Percentiles rank a stretch among this genome's conserved stretches.
These are phyloP conservation scores for Colletotrichum tofieldiae DNA, from an alignment of 2,329 filamentous ascomycete genomes.

Conservation along the genomic window DNA sequence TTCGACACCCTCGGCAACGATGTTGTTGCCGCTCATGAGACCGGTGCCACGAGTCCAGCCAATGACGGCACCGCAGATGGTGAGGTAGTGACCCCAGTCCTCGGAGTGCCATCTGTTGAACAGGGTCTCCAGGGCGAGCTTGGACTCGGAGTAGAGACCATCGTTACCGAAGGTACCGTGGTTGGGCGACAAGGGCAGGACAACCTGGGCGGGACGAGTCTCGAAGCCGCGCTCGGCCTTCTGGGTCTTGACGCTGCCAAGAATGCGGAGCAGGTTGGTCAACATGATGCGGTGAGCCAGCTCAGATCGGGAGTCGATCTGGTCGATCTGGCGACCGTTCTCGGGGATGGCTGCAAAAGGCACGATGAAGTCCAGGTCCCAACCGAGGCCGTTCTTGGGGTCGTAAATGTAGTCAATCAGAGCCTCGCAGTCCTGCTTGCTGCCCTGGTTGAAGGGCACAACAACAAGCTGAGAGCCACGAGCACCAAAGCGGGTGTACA, in stretches of 20 bases:
- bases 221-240: constrained; percentile 91
- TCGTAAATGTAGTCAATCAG: constrained; percentile 98
- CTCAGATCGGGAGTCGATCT: constrained; percentile 97
- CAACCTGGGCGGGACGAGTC: constrained; percentile 96
- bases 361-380: constrained; percentile 97
- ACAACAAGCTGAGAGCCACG: constrained; percentile 97
- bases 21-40: constrained; percentile 97
- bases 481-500: constrained; percentile 95
- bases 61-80: constrained; percentile 97
- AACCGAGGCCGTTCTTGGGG: constrained; percentile 94
- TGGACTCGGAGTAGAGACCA: constrained; percentile 98
- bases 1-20: constrained; percentile 97
- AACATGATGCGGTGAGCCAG: constrained; percentile 99
- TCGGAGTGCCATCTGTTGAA: constrained; percentile 99
- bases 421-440: constrained; percentile 97
- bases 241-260: constrained; percentile 91
- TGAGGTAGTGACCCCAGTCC: constrained; percentile 97
- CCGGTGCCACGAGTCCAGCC: constrained; percentile 99
- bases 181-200: constrained; percentile 95
- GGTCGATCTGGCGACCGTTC: constrained; percentile 95
- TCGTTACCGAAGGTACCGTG: constrained; percentile 99
- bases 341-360: constrained; percentile 98
- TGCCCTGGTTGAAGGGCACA: constrained; percentile 98
- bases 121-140: constrained; percentile 95
- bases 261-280: constrained; percentile 93